Conservation (phyloP, 2,329 filamentous ascomycete genomes). For the Paraphoma sp. region DNA sequence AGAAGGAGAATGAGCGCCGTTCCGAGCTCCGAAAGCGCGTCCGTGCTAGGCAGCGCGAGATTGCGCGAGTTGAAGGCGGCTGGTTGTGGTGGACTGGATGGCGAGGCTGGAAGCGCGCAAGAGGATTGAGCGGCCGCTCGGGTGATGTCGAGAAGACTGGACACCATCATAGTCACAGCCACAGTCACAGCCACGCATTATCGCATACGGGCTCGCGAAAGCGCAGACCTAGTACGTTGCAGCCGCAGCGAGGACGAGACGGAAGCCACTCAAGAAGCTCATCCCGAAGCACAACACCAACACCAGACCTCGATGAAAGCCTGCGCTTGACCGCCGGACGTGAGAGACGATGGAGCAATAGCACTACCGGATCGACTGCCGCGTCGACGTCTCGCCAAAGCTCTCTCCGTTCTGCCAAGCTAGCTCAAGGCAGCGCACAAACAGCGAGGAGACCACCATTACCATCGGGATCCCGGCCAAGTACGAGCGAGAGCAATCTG, state of each 20-base stretch:
- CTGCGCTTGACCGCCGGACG: conserved; percentile 24
- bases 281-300: conserved; percentile 40
- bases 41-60: conserved; percentile 69
- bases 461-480: conserved; percentile 22
- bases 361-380: conserved; percentile 37
- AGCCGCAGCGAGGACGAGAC: conserved; percentile 27
- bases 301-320: conserved; percentile 40
- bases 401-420: conserved; percentile 27
- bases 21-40: conserved; percentile 74
- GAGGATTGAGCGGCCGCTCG: conserved; percentile 31
- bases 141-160: conserved; percentile 42
- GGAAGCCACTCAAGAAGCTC: conserved; percentile 40
- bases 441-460: conserved; percentile 31
- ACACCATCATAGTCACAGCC: conserved; percentile 15
- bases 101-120: conserved; percentile 56
- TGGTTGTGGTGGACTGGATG: conserved; percentile 90
- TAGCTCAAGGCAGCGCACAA: conserved; percentile 32
- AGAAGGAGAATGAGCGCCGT: conserved; percentile 90
- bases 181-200: conserved; percentile 18
- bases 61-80: conserved; percentile 71
- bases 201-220: conserved; percentile 30
- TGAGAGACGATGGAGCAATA: conserved; percentile 44
- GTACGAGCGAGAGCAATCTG: conserved; percentile 29
- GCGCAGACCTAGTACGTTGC: conserved; percentile 35
- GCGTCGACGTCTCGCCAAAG: conserved; percentile 17